Percentiles rank a stretch among this genome's conserved stretches.
phyloP scores from a whole-genome alignment of 2,329 filamentous ascomycete genomes.

The Xylariaceae sp. region DNA sequence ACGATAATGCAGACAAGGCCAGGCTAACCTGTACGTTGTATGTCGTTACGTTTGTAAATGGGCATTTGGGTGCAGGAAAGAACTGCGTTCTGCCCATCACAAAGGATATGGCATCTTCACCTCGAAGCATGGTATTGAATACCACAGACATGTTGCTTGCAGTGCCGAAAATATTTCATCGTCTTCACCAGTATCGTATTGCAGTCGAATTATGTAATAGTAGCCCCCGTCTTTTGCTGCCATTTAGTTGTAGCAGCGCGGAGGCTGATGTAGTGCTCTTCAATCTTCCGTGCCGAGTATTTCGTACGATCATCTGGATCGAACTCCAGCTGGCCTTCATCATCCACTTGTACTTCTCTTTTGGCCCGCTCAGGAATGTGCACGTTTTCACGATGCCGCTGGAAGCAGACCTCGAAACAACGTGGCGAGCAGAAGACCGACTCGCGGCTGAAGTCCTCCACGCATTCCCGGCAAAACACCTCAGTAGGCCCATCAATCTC shows the following conservation, averaged over 20 bases:
- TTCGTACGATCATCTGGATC: constrained; percentile 22
- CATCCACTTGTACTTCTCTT: constrained; percentile 25
- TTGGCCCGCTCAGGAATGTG: constrained; percentile 30
- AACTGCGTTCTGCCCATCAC: too few species aligned
- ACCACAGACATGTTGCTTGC: too few species aligned
- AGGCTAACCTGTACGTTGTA: too few species aligned
- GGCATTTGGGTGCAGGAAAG: too few species aligned
- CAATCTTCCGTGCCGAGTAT: constrained; percentile 28
- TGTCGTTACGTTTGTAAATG: too few species aligned
- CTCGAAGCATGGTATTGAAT: too few species aligned
- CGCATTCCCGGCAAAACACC: constrained; percentile 40
- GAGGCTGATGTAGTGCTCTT: constrained; percentile 27
- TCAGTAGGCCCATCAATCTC: constrained; percentile 26
- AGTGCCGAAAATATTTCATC: background rate
- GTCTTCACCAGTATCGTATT: background rate
- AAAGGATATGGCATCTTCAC: too few species aligned
- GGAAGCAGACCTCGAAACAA: constrained; percentile 41
- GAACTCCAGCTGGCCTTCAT: constrained; percentile 27
- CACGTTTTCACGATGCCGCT: constrained; percentile 35
- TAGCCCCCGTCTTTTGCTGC: constrained; percentile 19
- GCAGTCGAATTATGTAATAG: background rate
- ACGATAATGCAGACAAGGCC: too few species aligned
- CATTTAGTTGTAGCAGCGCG: constrained; percentile 26
- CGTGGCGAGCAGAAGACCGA: constrained; percentile 40
- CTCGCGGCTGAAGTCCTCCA: constrained; percentile 33